Conservation (phyloP, 257 asterid species). For the Oldenlandia corymbosa region DNA sequence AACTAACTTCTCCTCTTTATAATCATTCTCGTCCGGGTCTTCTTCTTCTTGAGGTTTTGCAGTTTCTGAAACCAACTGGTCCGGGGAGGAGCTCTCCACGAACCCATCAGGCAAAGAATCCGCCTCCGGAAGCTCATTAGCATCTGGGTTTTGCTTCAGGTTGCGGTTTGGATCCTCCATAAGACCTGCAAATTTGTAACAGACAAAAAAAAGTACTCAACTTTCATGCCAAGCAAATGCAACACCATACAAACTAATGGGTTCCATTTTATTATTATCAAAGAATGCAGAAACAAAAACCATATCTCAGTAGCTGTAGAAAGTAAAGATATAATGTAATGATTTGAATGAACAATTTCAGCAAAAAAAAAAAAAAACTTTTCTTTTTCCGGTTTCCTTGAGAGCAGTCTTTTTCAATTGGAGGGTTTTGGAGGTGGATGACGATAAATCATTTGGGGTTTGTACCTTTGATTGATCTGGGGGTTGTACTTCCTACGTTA, state of each 20-base stretch:
- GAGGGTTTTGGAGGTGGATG: no score
- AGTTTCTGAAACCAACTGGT: conserved; percentile 22
- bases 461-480: not conserved
- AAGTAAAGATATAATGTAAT: not conserved
- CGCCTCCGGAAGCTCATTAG: conserved; percentile 79
- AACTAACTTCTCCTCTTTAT: conserved; percentile 63
- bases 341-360: not conserved
- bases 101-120: conserved; percentile 93
- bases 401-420: no score
- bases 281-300: not conserved
- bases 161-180: conserved; percentile 45
- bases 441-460: not conserved
- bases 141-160: conserved; percentile 33
- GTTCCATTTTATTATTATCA: not conserved
- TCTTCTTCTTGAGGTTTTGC: conserved; percentile 25
- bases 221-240: not conserved
- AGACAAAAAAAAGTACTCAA: not conserved
- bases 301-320: not conserved
- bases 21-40: conserved; percentile 31
- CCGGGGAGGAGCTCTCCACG: conserved; percentile 57
- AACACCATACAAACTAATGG: not conserved
- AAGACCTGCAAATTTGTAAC: conserved; percentile 27
- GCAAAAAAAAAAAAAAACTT: not conserved
- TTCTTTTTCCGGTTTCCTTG: no score
- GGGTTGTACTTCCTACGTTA: not conserved